A percentile compares a stretch with the other conserved stretches of the same genome.
These are phyloP conservation scores for Calocera cornea DNA, from an alignment of 768 basidiomycete genomes.

Conservation along the genomic window DNA sequence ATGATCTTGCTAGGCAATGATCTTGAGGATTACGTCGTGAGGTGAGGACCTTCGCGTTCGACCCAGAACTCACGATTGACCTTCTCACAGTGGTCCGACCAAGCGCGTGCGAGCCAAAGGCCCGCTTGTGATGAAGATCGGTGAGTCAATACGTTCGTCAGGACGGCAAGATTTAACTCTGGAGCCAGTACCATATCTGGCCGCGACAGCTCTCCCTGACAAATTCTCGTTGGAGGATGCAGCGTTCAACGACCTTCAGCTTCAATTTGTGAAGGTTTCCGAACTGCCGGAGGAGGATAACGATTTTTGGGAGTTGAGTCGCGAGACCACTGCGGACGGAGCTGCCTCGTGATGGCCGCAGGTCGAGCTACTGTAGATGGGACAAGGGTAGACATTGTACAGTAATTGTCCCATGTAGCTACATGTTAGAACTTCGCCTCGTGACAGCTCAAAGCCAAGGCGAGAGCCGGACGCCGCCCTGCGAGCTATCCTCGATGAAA, in stretches of 20 bases:
- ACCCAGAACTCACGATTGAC: neutral
- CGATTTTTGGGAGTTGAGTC: neutral
- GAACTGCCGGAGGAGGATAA: neutral
- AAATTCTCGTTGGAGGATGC: neutral
- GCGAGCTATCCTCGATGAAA: constrained; percentile 35
- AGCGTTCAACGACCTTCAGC: neutral
- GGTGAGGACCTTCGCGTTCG: constrained; percentile 29
- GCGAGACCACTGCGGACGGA: neutral
- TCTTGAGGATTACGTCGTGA: constrained; percentile 52
- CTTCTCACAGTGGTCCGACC: neutral
- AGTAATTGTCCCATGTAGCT: neutral
- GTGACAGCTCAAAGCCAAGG: neutral
- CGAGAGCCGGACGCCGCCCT: constrained; percentile 25
- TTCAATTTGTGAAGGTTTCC: neutral
- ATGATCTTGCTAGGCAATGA: constrained; percentile 52
- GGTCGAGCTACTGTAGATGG: neutral
- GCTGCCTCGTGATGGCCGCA: neutral
- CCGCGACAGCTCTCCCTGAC: neutral
- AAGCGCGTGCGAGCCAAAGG: neutral
- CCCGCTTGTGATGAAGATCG: neutral
- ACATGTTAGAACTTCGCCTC: neutral
- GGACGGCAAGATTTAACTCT: neutral
- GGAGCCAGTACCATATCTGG: neutral
- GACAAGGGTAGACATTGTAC: neutral
- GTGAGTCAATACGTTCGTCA: neutral